Percentiles rank a stretch among this genome's conserved stretches.
phyloP scores from a whole-genome alignment of 2,329 filamentous ascomycete genomes.

The Microsporum audouinii region DNA sequence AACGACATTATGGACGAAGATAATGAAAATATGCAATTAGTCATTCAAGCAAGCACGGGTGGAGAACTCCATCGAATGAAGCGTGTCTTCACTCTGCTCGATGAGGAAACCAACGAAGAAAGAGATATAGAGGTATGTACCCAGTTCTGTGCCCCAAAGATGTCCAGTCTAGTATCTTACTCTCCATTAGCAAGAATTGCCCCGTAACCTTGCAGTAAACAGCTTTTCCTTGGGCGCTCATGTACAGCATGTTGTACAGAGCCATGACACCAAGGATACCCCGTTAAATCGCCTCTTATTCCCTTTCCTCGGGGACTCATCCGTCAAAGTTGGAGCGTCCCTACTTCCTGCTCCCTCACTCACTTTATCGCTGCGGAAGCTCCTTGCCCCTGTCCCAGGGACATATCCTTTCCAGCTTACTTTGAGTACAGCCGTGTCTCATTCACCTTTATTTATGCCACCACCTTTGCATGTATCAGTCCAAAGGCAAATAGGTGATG shows the following conservation, averaged over 20 bases:
- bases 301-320: slow-evolving; percentile 24
- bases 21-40: slow-evolving; percentile 20
- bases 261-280: slow-evolving; percentile 20
- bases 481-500: slow-evolving; percentile 22
- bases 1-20: slow-evolving; percentile 9
- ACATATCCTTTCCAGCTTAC: slow-evolving; percentile 26
- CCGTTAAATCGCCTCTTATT: slow-evolving; percentile 12
- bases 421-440: slow-evolving; percentile 21
- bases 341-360: slow-evolving; percentile 25
- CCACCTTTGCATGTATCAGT: slow-evolving; percentile 26
- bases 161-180: slow-evolving; percentile 8
- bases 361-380: slow-evolving; percentile 22
- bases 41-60: slow-evolving; percentile 23
- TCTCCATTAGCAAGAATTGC: slow-evolving; percentile 22
- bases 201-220: slow-evolving; percentile 20
- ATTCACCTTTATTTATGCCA: slow-evolving; percentile 19
- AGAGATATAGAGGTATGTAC: slow-evolving; percentile 21
- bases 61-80: slow-evolving; percentile 21
- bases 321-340: slow-evolving; percentile 19
- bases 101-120: slow-evolving; percentile 19
- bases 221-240: slow-evolving; percentile 26
- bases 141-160: neutral
- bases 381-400: slow-evolving; percentile 23
- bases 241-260: slow-evolving; percentile 22
- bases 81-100: slow-evolving; percentile 18